A percentile compares a stretch with the other conserved stretches of the same genome.
These are phyloP conservation scores for Lachancea quebecensis DNA, from an alignment of 805 yeast species.

Conservation along the genomic window DNA sequence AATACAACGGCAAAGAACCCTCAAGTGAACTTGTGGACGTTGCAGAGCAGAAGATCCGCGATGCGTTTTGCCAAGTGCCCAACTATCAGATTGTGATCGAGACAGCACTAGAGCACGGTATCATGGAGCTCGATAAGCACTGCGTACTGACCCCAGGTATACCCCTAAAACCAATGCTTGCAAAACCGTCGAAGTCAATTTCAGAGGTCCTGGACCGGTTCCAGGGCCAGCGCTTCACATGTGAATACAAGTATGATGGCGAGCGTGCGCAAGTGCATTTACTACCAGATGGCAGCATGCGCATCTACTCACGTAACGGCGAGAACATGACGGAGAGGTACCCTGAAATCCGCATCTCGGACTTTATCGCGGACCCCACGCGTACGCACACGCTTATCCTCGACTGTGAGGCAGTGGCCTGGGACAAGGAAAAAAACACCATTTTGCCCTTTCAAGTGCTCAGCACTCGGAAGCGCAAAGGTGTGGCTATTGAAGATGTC, in stretches of 20 bases:
- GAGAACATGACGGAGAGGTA: slow-evolving; percentile 96
- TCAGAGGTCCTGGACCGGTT: slow-evolving; percentile 89
- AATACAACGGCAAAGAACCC: slow-evolving; percentile 34
- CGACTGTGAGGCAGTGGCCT: slow-evolving; percentile 97
- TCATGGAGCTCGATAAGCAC: slow-evolving; percentile 54
- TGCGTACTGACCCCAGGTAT: slow-evolving; percentile 83
- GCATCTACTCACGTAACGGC: slow-evolving; percentile 86
- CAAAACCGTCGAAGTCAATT: slow-evolving; percentile 92
- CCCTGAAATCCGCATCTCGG: slow-evolving; percentile 78
- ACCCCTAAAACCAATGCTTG: slow-evolving; percentile 96
- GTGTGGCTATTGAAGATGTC: slow-evolving; percentile 78
- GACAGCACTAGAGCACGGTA: slow-evolving; percentile 60
- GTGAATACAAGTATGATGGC: slow-evolving; percentile 97
- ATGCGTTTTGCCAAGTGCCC: slow-evolving; percentile 84
- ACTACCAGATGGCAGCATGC: slow-evolving; percentile 54
- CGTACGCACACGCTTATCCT: slow-evolving; percentile 56
- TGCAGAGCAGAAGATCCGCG: slow-evolving; percentile 76
- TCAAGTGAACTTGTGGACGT: slow-evolving; percentile 41
- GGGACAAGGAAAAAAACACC: slow-evolving; percentile 73
- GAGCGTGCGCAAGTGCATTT: slow-evolving; percentile 94
- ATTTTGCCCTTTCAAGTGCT: slow-evolving; percentile 90
- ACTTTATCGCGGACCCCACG: slow-evolving; percentile 38
- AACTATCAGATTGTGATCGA: slow-evolving; percentile 76
- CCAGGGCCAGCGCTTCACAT: slow-evolving; percentile 77
- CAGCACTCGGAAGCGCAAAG: slow-evolving; percentile 91